A percentile compares a stretch with the other conserved stretches of the same genome.
These are phyloP conservation scores for Eimeria sp. DNA, from an alignment of 169 alveolate species.

Conservation along the genomic window DNA sequence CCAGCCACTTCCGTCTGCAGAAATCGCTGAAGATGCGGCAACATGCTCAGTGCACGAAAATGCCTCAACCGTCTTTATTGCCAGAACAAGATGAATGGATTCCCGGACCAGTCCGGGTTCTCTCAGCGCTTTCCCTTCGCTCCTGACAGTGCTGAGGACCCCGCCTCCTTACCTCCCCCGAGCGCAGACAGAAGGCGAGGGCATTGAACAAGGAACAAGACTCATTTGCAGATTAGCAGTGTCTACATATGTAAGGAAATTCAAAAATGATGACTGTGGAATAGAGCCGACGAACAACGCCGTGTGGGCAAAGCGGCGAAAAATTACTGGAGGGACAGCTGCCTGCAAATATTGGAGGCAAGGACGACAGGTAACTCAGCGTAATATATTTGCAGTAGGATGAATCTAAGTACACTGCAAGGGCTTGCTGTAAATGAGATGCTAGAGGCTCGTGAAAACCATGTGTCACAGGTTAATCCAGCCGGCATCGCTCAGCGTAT, in stretches of 20 bases:
- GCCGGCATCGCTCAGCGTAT: neutral
- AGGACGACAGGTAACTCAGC: no score
- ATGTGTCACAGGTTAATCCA: neutral
- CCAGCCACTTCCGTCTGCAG: neutral
- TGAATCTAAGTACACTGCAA: no score
- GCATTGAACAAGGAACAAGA: neutral
- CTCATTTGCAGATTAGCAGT: neutral
- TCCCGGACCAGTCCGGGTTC: neutral
- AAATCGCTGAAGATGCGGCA: neutral
- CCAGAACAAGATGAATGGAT: no score
- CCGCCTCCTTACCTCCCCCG: neutral
- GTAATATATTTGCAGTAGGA: no score
- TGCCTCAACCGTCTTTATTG: neutral
- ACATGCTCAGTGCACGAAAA: neutral
- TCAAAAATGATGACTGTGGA: neutral
- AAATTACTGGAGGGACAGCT: neutral
- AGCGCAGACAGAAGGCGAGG: neutral
- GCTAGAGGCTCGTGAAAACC: neutral
- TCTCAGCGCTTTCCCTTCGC: neutral
- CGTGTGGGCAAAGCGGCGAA: neutral
- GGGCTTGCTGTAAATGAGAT: neutral
- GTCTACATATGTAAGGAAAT: neutral
- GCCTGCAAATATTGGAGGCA: neutral
- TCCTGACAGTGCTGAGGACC: neutral
- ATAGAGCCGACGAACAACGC: neutral